Evolutionary conservation across 306 rosid species (phyloP).

Genomic region (Cicer pinnatifidum): DNA sequence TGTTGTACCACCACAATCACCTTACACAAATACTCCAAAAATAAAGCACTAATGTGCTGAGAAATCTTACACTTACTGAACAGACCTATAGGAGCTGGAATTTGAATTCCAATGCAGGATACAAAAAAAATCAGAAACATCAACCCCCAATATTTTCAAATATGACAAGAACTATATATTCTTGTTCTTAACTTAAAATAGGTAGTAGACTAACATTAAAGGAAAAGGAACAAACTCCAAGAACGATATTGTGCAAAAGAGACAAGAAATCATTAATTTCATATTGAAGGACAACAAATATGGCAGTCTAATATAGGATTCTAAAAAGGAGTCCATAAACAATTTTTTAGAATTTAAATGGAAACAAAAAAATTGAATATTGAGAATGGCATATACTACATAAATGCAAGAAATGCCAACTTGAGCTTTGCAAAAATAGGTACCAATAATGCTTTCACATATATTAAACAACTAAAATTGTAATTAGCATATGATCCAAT

Average conservation of each 20-base stretch:
- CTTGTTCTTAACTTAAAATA: conserved; percentile 9
- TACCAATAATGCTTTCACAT: conserved; percentile 13
- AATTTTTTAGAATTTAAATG: conserved; percentile 6
- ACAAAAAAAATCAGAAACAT: conserved; percentile 11
- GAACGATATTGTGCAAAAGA: conserved; percentile 12
- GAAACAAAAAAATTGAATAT: conserved; percentile 17
- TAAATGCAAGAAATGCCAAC: not conserved
- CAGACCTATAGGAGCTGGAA: conserved; percentile 28
- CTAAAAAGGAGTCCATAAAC: not conserved
- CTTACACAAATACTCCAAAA: conserved; percentile 33
- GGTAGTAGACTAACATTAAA: not conserved
- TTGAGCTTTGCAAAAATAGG: not conserved
- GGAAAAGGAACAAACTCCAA: not conserved
- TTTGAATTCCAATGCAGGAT: not conserved
- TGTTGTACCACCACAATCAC: conserved; percentile 21
- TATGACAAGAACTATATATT: conserved; percentile 10
- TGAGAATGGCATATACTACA: not conserved
- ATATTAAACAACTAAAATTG: conserved; percentile 24
- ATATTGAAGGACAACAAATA: conserved; percentile 35
- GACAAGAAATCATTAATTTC: conserved; percentile 1
- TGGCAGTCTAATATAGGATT: not conserved
- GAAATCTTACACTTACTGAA: conserved; percentile 8
- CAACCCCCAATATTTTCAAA: not conserved
- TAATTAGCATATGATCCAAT: conserved; percentile 1
- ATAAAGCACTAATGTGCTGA: not conserved